Conservation (phyloP, 768 basidiomycete genomes). For the Rubroboletus pulcherrimus region DNA sequence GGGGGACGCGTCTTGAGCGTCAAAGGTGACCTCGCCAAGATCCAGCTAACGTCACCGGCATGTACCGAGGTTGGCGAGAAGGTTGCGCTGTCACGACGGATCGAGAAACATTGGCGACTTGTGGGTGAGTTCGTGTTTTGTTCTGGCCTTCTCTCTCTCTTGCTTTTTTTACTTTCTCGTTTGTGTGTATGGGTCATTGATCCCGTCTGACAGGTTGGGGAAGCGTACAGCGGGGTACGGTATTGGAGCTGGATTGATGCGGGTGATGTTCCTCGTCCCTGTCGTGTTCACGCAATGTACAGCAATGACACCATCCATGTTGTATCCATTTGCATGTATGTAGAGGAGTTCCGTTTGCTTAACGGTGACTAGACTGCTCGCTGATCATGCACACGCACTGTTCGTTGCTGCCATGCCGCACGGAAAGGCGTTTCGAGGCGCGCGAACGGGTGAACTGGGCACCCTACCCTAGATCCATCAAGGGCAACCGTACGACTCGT, state of each 20-base stretch:
- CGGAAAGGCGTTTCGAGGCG: too few relatives aligned
- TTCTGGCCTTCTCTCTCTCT: neutral
- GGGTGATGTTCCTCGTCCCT: neutral
- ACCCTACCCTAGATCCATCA: too few relatives aligned
- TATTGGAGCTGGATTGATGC: conserved; percentile 68
- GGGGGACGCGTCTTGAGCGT: conserved; percentile 93
- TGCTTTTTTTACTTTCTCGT: neutral
- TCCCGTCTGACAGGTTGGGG: conserved; percentile 49
- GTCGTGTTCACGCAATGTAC: neutral
- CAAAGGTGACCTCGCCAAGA: conserved; percentile 93
- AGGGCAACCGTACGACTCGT: too few relatives aligned
- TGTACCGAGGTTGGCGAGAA: conserved; percentile 98
- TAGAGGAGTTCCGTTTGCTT: neutral
- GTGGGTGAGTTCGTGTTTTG: conserved; percentile 60
- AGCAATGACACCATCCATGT: neutral
- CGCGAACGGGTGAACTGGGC: too few relatives aligned
- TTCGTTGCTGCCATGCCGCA: too few relatives aligned
- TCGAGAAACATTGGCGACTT: conserved; percentile 98
- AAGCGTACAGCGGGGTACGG: conserved; percentile 81
- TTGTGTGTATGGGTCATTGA: neutral
- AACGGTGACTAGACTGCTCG: neutral
- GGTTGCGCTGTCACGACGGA: conserved; percentile 89
- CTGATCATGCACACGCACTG: too few relatives aligned
- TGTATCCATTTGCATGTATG: neutral
- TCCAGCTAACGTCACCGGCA: conserved; percentile 88